These are phyloP conservation scores for Colletotrichum navitas DNA, from an alignment of 2,329 filamentous ascomycete species.

Conservation along the genomic window DNA sequence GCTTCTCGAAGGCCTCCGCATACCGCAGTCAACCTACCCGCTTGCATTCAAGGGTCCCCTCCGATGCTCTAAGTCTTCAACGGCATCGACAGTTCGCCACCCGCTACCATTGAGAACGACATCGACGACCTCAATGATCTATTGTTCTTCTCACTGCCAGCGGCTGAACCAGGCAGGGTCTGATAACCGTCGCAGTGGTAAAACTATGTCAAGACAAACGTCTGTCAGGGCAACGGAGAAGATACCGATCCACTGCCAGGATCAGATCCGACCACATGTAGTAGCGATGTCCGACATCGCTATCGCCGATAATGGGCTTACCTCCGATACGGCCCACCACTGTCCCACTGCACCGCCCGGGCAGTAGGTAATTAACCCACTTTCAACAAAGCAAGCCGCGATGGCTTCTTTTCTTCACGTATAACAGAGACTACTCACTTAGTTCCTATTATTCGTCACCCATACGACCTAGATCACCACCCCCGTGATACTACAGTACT, in stretches of 20 bases:
- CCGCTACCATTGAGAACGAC: background rate
- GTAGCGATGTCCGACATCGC: too few species aligned
- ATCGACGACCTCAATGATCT: background rate
- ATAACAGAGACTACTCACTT: too few species aligned
- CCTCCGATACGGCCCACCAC: too few species aligned
- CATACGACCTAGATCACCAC: too few species aligned
- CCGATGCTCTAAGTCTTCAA: background rate
- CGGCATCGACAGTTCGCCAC: background rate
- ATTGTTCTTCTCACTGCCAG: background rate
- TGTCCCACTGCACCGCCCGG: too few species aligned
- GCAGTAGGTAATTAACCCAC: too few species aligned
- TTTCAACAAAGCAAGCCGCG: too few species aligned
- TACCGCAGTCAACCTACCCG: too few species aligned
- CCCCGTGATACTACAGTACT: too few species aligned
- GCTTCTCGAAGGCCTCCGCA: background rate
- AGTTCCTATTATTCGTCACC: too few species aligned
- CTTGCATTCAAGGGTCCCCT: background rate
- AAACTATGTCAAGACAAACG: background rate
- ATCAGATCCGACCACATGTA: background rate
- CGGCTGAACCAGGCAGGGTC: background rate
- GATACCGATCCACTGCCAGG: background rate
- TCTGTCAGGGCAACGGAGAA: background rate
- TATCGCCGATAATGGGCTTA: too few species aligned
- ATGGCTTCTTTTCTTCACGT: too few species aligned
- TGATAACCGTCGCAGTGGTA: background rate